Evolutionary conservation across 192 early-diverging fungal species (phyloP).

Genomic region (Spinellus fusiger): DNA sequence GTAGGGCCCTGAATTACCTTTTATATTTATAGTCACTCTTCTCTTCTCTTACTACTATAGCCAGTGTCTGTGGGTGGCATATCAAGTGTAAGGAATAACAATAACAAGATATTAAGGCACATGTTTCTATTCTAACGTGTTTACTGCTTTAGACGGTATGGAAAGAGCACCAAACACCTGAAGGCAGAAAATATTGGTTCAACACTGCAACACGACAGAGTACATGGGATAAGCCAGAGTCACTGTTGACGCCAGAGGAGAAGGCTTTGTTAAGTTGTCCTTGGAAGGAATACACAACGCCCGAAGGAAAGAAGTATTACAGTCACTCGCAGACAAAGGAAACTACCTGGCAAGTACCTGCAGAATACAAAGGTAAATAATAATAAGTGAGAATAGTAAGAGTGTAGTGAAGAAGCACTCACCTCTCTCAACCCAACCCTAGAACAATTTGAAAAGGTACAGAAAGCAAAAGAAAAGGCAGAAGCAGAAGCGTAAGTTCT

Average conservation of each 20-base stretch:
- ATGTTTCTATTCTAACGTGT: background rate
- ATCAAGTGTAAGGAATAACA: background rate
- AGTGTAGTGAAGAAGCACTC: background rate
- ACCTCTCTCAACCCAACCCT: too few species aligned
- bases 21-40: too few species aligned
- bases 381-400: background rate
- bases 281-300: conserved; percentile 85
- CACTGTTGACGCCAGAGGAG: conserved; percentile 77
- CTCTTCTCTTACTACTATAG: too few species aligned
- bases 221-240: conserved; percentile 94
- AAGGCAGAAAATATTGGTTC: conserved; percentile 84
- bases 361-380: conserved; percentile 54
- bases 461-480: conserved; percentile 27
- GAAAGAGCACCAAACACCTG: conserved; percentile 71
- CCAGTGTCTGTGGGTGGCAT: too few species aligned
- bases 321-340: conserved; percentile 71
- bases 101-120: background rate
- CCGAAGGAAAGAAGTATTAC: conserved; percentile 81
- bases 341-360: conserved; percentile 84
- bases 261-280: conserved; percentile 48
- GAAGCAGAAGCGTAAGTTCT: conserved; percentile 14
- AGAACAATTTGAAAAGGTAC: conserved; percentile 33
- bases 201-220: conserved; percentile 72
- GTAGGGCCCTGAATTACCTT: too few species aligned
- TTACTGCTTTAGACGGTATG: conserved; percentile 41